Base-by-base conservation (phyloP, 2,329 filamentous ascomycete genomes). In the Fusarium sp. region DNA sequence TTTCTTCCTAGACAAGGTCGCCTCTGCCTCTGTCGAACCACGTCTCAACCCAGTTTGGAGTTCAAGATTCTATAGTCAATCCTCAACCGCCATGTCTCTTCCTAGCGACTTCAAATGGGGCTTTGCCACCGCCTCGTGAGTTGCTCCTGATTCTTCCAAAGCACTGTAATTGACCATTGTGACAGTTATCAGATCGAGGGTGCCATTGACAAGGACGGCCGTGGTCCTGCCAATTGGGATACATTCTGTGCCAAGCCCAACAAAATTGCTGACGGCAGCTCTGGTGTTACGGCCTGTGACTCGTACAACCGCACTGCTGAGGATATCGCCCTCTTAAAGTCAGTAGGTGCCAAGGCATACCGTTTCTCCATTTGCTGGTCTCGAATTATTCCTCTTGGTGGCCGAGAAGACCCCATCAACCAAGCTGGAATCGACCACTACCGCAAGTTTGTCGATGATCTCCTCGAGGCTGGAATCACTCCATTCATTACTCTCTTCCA, bases 181-280 rank as follows among this genome's bases (percentile, higher is more conserved):
- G 26, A n/a, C 73, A 95, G 92, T 74, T 96, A 95, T 80, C 92
- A 96, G 76, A 91, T 96, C 69, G 92, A 96, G 80, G 92, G 92
- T 55, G 88, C 87, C 43, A 81, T 84, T 35, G 81, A 89, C 43
- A 85, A 89, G 72, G 92, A 94, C 73, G 92, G 92, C 65, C 90
- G 92, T 64, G 90, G 86, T 22, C 88, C 91, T 51, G 92, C 90
- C 61, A 95, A 96, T 76, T 96, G 92, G 92, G 92, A 96, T 78
- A 89, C 85, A n/a, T 96, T 96, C 80, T 93, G 90, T 78, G 85
- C 85, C 62, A 89, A 87, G 50, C 88, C 90, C 7, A 91, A 91
- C 71, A 96, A 95, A 78, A 93, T 95, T 70, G 91, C 91, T 53
- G 90, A 91, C 70, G 89, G 87, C 55, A 88, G 83, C 68, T 89